phyloP scores from a whole-genome alignment of 345 rosid species.

The Psidium friedrichsthalianum region DNA sequence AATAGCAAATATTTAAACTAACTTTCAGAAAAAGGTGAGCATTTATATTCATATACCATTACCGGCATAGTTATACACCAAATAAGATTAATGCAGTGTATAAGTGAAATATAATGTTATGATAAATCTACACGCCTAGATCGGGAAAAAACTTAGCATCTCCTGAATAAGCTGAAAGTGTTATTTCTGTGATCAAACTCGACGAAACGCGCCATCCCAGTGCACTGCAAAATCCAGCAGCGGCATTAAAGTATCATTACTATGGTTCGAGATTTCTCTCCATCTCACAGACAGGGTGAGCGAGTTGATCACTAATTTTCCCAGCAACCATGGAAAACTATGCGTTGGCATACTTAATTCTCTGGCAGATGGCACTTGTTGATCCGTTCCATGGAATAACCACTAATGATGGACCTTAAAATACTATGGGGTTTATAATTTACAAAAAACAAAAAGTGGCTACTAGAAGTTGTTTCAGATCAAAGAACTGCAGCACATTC shows the following conservation, averaged over 20 bases:
- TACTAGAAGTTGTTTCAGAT: background rate
- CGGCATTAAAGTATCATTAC: background rate
- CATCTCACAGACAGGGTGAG: background rate
- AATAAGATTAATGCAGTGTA: background rate
- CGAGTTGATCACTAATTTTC: background rate
- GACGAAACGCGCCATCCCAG: background rate
- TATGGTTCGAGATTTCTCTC: background rate
- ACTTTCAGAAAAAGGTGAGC: background rate
- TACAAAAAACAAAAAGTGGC: background rate
- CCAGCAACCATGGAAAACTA: background rate
- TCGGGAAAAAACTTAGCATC: background rate
- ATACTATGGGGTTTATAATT: background rate
- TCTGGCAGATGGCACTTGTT: background rate
- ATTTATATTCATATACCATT: background rate
- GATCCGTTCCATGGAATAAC: background rate
- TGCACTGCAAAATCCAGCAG: background rate
- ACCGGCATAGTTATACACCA: background rate
- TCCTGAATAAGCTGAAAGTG: background rate
- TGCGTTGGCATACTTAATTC: background rate
- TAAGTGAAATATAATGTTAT: background rate
- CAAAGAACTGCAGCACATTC: background rate
- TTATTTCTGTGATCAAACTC: background rate
- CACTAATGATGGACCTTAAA: background rate
- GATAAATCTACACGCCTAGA: background rate
- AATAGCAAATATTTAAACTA: background rate